Conservation (phyloP, 495 filamentous ascomycete genomes). For the Aspergillus nidulans region DNA sequence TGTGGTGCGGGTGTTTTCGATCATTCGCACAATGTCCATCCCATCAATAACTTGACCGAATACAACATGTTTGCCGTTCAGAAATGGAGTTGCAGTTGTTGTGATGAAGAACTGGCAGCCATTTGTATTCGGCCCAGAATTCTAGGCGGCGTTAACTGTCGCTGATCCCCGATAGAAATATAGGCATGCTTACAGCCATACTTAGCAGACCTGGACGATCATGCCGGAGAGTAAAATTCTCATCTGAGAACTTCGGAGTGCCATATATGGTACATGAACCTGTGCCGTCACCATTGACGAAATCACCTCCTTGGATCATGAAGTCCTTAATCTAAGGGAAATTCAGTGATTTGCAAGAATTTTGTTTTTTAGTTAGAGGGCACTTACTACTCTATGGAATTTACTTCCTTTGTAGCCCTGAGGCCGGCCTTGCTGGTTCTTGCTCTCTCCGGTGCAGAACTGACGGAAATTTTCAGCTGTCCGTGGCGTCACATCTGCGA, state of each 20-base stretch:
- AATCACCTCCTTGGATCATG: constrained; percentile 97
- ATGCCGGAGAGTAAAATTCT: constrained; percentile 81
- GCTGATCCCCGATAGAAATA: not conserved
- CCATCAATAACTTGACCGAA: constrained; percentile 90
- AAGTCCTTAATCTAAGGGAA: constrained; percentile 81
- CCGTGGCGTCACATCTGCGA: constrained; percentile 73
- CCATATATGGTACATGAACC: constrained; percentile 87
- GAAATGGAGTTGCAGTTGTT: constrained; percentile 74
- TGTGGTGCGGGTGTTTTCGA: constrained; percentile 80
- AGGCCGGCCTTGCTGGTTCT: constrained; percentile 71
- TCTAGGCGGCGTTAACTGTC: constrained; percentile 44
- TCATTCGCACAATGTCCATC: constrained; percentile 82
- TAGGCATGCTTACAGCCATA: constrained; percentile 77
- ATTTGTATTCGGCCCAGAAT: constrained; percentile 89
- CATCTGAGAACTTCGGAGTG: constrained; percentile 77
- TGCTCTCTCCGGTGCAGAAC: constrained; percentile 93
- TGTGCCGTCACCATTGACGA: constrained; percentile 89
- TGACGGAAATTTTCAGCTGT: constrained; percentile 97
- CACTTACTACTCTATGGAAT: constrained; percentile 87
- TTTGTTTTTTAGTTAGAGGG: not conserved
- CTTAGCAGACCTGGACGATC: constrained; percentile 74
- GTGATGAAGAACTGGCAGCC: constrained; percentile 98
- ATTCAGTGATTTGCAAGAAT: not conserved
- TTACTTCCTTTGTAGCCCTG: constrained; percentile 92
- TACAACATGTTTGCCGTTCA: constrained; percentile 94